Evolutionary conservation across 768 basidiomycete species (phyloP).

Genomic region (Leucocoprinus sp.): DNA sequence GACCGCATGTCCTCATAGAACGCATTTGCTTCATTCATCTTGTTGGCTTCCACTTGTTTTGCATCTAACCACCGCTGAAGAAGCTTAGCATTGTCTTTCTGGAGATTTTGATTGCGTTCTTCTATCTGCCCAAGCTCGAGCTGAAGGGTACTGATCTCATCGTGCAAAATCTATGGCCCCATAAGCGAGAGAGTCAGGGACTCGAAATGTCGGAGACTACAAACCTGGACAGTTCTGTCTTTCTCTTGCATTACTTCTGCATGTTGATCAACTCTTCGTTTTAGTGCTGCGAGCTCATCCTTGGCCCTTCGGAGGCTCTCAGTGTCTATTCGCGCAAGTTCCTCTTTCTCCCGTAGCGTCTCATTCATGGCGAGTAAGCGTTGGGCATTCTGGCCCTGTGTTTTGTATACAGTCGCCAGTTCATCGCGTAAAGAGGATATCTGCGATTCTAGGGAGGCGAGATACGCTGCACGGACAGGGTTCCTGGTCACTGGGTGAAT

Average conservation of each 20-base stretch:
- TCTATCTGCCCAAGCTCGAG: constrained; percentile 88
- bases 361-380: constrained; percentile 91
- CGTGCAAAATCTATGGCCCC: constrained; percentile 74
- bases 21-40: constrained; percentile 90
- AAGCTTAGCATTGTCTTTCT: constrained; percentile 89
- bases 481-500: constrained; percentile 41
- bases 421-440: constrained; percentile 89
- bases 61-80: constrained; percentile 95
- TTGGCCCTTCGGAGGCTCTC: constrained; percentile 71
- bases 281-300: constrained; percentile 65
- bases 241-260: constrained; percentile 82
- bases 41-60: constrained; percentile 87
- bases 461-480: constrained; percentile 80
- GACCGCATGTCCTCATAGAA: constrained; percentile 86
- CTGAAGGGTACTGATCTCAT: constrained; percentile 88
- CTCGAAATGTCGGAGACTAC: constrained; percentile 19
- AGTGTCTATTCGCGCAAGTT: constrained; percentile 70
- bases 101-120: constrained; percentile 77
- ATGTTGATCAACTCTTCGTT: constrained; percentile 77
- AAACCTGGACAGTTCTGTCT: constrained; percentile 81
- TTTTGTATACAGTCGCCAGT: constrained; percentile 90
- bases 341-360: constrained; percentile 89
- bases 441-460: constrained; percentile 88
- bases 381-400: constrained; percentile 93
- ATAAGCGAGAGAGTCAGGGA: constrained; percentile 5